phyloP scores from a whole-genome alignment of 108 stramenopile species.

The Fragilaria radians region DNA sequence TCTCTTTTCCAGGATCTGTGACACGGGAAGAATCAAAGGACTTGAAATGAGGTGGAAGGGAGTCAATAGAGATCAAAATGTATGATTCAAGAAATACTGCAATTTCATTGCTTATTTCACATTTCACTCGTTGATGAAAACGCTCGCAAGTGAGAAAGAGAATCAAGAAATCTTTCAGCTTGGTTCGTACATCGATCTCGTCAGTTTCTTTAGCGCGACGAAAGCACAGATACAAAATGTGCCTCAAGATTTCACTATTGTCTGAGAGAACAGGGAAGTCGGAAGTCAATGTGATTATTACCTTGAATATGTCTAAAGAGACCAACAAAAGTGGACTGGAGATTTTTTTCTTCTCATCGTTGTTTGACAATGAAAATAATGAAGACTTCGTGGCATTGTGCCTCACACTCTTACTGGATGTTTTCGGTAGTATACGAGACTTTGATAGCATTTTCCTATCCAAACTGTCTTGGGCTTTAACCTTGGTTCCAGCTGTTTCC shows the following conservation, averaged over 20 bases:
- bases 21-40: neutral
- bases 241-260: slow-evolving; percentile 23
- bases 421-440: too few relatives aligned
- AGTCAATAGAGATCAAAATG: neutral
- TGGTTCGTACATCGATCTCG: neutral
- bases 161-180: slow-evolving; percentile 13
- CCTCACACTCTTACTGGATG: too few relatives aligned
- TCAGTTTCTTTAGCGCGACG: neutral
- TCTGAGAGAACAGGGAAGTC: slow-evolving; percentile 24
- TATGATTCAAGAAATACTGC: neutral
- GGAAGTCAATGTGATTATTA: slow-evolving; percentile 20
- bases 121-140: too few relatives aligned
- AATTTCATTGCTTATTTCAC: too few relatives aligned
- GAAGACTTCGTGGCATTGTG: neutral
- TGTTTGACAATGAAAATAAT: slow-evolving; percentile 1
- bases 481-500: slow-evolving; percentile 12
- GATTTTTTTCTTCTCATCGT: slow-evolving; percentile 13
- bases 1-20: too few relatives aligned
- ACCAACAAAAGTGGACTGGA: slow-evolving; percentile 17
- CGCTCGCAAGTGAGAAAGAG: neutral
- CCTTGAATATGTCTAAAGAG: slow-evolving; percentile 38
- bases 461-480: too few relatives aligned
- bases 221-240: slow-evolving; percentile 28
- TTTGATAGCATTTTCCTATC: too few relatives aligned
- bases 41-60: too few relatives aligned